Base-by-base conservation (phyloP, 345 rosid genomes). In the Melaleuca quinquenervia region DNA sequence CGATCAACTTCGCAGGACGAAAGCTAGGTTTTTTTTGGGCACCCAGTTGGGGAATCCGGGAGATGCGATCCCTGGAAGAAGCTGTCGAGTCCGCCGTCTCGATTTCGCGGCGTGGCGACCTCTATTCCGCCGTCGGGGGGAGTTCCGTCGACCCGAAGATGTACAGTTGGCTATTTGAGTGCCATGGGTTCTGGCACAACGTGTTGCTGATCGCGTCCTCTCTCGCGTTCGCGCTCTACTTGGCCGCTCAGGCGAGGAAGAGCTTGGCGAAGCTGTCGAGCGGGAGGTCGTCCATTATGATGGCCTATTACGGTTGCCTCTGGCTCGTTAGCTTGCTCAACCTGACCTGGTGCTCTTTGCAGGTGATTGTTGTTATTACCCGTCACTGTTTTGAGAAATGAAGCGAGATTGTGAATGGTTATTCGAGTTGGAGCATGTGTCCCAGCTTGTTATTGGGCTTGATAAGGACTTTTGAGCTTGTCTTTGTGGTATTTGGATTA, bases 321-420 rank as follows among this genome's bases (percentile, higher is more conserved):
- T 95, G 99, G 98, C 91, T 97, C 82, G 94, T 93, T 88, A 95
- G 96, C 93, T 90, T 93, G 96, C 98, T 95, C 88, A 97, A 96
- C 87, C 95, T 97, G 85, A 90, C 89, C 85, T 97, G 98, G 99
- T 96, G 96, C 84, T 92, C 15, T 54, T 29, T 82, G 29, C 84
- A 82, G 84, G 84, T 82, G 56, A 70, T 41, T 21, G 12, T 0
- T 70, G 48, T 36, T 53, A 10, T 18, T 36, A 0, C 2, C 48
- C 80, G 14, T 70, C 80, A 6, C 48, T 18, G 26, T 70, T 1
- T 41, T 70, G 36, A 36, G 80, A 70, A 44, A 44, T 78, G 8
- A 21, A 78, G 83, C 13, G 50, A 5, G 52, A 20, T 44, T 21
- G 27, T 41, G 84, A 50, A 82, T 82, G 48, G 60, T 27, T 51